Evolutionary conservation across 2,329 filamentous ascomycete genomes (phyloP).

Genomic region (Colletotrichum truncatum): DNA sequence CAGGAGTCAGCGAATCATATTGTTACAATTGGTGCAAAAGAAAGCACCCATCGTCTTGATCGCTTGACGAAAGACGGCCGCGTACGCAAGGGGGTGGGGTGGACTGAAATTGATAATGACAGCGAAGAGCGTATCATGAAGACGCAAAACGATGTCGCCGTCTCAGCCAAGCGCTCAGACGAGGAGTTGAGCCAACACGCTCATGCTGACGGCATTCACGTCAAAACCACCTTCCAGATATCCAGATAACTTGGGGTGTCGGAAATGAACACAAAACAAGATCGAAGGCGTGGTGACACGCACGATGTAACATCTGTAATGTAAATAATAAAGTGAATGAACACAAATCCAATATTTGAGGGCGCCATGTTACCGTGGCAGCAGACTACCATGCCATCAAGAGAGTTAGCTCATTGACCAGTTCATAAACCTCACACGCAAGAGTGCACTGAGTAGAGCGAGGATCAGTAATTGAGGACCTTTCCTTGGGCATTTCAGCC

Average conservation of each 20-base stretch:
- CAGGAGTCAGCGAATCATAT: conserved; percentile 26
- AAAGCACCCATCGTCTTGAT: conserved; percentile 28
- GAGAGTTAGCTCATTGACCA: no score
- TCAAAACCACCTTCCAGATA: conserved; percentile 13
- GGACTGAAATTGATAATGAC: conserved; percentile 34
- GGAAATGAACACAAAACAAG: neutral
- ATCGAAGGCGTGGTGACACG: neutral
- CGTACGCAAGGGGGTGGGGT: conserved; percentile 22
- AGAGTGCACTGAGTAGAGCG: no score
- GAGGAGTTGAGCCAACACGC: neutral
- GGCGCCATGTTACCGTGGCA: neutral
- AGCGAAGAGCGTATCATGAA: conserved; percentile 33
- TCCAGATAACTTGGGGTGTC: neutral
- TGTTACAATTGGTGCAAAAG: conserved; percentile 33
- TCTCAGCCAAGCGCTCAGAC: conserved; percentile 15
- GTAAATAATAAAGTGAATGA: neutral
- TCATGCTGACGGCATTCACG: neutral
- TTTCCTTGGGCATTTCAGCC: no score
- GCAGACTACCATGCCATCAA: neutral
- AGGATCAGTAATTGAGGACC: no score
- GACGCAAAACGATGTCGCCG: conserved; percentile 6
- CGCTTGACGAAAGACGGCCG: conserved; percentile 29
- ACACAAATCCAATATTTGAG: neutral
- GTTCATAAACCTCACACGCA: no score
- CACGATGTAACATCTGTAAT: neutral